Conservation (phyloP, 2,329 filamentous ascomycete species). For the Arthrobotrys sphaeroides region DNA sequence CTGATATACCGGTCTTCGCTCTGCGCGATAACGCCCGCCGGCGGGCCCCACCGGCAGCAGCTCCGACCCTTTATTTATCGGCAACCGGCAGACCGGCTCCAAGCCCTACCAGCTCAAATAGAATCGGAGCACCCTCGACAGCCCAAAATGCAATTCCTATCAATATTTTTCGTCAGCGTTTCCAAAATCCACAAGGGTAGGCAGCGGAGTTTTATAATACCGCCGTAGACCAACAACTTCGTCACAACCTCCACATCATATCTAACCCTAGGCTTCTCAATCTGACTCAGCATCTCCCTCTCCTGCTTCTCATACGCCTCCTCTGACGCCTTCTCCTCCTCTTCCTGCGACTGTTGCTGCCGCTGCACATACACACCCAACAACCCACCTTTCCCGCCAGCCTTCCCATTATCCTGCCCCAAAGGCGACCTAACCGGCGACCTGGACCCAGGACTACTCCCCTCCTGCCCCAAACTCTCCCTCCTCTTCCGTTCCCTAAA, state of each 20-base stretch:
- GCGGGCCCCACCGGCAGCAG: constrained; percentile 2
- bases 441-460: constrained; percentile 23
- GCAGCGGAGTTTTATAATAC: constrained; percentile 63
- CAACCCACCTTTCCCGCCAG: background rate
- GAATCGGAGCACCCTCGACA: constrained; percentile 75
- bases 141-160: constrained; percentile 84
- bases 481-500: constrained; percentile 79
- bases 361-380: background rate
- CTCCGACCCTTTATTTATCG: constrained; percentile 8
- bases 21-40: constrained; percentile 25
- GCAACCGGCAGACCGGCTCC: constrained; percentile 54
- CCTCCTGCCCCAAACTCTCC: constrained; percentile 67
- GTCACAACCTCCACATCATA: constrained; percentile 99
- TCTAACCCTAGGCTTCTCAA: constrained; percentile 86
- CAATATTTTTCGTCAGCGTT: constrained; percentile 41
- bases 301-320: constrained; percentile 65
- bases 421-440: constrained; percentile 58
- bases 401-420: constrained; percentile 59
- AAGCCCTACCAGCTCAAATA: constrained; percentile 73
- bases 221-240: constrained; percentile 92
- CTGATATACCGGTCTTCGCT: background rate
- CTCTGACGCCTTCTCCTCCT: constrained; percentile 45
- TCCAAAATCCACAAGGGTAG: background rate
- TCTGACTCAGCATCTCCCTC: constrained; percentile 81
- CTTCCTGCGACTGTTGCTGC: background rate